Evolutionary conservation across 2,329 filamentous ascomycete genomes (phyloP).

Genomic region (Monilinia polystroma): DNA sequence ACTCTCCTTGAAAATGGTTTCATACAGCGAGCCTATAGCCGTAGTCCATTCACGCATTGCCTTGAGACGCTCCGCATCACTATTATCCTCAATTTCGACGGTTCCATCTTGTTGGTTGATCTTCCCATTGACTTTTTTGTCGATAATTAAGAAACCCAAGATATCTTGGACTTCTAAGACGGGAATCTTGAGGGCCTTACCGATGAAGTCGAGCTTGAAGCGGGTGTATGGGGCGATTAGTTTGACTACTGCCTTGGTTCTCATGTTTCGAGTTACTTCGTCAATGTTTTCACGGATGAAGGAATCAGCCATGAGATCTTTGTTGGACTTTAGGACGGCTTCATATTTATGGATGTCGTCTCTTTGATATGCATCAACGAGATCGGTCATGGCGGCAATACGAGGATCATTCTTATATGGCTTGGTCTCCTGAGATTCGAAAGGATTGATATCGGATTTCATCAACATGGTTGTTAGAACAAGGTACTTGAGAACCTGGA

Average conservation of each 20-base stretch:
- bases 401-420: constrained; percentile 95
- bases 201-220: constrained; percentile 86
- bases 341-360: constrained; percentile 94
- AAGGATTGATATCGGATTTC: constrained; percentile 97
- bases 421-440: constrained; percentile 98
- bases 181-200: constrained; percentile 81
- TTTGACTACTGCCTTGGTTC: constrained; percentile 91
- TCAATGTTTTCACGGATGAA: constrained; percentile 99
- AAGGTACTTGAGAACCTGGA: constrained; percentile 96
- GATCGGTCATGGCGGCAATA: constrained; percentile 94
- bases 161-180: constrained; percentile 90
- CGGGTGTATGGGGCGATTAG: constrained; percentile 92
- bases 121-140: constrained; percentile 80
- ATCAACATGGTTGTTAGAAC: constrained; percentile 97
- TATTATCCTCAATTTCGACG: constrained; percentile 73
- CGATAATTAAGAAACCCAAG: constrained; percentile 88
- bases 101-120: constrained; percentile 87
- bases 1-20: constrained; percentile 71
- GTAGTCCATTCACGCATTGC: constrained; percentile 72
- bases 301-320: constrained; percentile 83
- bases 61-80: constrained; percentile 70
- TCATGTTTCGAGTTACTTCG: constrained; percentile 97
- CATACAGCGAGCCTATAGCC: constrained; percentile 68
- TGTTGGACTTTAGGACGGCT: constrained; percentile 79
- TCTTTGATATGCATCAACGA: constrained; percentile 93